Conservation (phyloP, 2,329 filamentous ascomycete species). For the Didymella pinodella region DNA sequence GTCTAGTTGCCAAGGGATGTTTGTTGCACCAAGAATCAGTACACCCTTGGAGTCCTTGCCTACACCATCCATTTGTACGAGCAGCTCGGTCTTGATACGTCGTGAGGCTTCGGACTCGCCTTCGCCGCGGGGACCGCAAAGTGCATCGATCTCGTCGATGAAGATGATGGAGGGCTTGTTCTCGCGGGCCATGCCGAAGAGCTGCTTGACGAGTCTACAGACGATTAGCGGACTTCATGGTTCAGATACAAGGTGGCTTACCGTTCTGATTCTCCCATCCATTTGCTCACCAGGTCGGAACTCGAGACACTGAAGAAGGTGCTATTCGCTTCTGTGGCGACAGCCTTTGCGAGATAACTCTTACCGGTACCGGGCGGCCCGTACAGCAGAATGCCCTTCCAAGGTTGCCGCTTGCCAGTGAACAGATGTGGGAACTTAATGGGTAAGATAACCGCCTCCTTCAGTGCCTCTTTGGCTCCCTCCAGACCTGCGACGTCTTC, state of each 20-base stretch:
- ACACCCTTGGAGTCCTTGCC: conserved; percentile 95
- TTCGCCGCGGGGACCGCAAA: conserved; percentile 91
- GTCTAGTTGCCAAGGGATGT: conserved; percentile 98
- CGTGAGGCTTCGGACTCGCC: conserved; percentile 97
- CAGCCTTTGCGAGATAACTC: conserved; percentile 95
- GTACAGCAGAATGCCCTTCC: conserved; percentile 97
- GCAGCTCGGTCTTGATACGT: conserved; percentile 96
- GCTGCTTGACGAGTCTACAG: conserved; percentile 85
- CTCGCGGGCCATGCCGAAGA: conserved; percentile 97
- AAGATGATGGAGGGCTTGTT: conserved; percentile 99
- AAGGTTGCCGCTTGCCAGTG: conserved; percentile 93
- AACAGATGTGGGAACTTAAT: conserved; percentile 99
- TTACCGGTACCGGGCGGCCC: conserved; percentile 97
- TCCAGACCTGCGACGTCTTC: conserved; percentile 97
- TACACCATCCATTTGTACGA: conserved; percentile 99
- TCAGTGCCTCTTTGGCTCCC: conserved; percentile 92
- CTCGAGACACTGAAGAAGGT: conserved; percentile 99
- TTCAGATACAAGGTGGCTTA: conserved; percentile 52
- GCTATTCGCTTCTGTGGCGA: conserved; percentile 97
- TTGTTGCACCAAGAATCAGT: conserved; percentile 92
- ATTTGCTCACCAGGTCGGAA: conserved; percentile 97
- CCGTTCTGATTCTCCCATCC: conserved; percentile 99
- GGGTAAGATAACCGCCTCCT: conserved; percentile 95
- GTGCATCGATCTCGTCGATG: conserved; percentile 96
- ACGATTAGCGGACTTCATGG: conserved; percentile 13